Percentiles rank a stretch among this genome's conserved stretches.
Conservation (phyloP, 1,284 basidiomycete genomes). For the Mycena citricolor region DNA sequence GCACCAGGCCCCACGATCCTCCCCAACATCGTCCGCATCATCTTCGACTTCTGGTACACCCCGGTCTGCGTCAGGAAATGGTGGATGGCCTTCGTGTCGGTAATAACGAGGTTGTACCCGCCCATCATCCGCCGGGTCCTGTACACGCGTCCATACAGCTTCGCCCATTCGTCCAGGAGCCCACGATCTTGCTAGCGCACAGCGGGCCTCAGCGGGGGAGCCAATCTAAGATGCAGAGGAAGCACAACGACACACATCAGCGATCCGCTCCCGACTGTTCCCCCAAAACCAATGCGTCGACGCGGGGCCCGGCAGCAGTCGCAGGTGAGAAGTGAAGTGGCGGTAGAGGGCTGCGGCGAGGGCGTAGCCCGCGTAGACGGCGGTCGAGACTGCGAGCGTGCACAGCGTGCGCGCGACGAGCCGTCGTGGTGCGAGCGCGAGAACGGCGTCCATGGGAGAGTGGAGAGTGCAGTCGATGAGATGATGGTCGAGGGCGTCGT, state of each 20-base stretch:
- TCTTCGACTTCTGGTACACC: slow-evolving; percentile 9
- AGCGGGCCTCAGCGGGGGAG: too few species aligned
- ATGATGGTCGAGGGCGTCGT: too few species aligned
- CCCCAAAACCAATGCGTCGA: slow-evolving; percentile 8
- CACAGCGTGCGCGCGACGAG: too few species aligned
- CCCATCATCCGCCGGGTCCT: slow-evolving; percentile 2
- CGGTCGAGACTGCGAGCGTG: too few species aligned
- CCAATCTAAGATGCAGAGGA: neutral
- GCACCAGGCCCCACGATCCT: slow-evolving; percentile 7
- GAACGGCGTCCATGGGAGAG: too few species aligned
- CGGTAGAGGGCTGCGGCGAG: neutral
- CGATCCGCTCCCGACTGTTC: neutral
- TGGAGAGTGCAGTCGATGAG: too few species aligned
- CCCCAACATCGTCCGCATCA: neutral
- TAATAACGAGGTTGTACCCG: slow-evolving; percentile 1
- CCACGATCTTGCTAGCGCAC: slow-evolving; percentile 1
- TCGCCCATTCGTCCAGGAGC: slow-evolving; percentile 1
- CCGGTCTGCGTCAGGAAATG: slow-evolving; percentile 5
- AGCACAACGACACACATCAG: neutral
- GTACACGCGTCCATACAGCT: slow-evolving; percentile 2
- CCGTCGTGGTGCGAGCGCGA: too few species aligned
- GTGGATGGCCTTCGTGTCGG: slow-evolving; percentile 10
- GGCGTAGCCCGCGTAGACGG: slow-evolving; percentile 1
- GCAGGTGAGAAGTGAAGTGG: slow-evolving; percentile 6
- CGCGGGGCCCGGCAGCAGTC: slow-evolving; percentile 1